phyloP scores from a whole-genome alignment of 805 yeast species.

The Candida yuanshanica region DNA sequence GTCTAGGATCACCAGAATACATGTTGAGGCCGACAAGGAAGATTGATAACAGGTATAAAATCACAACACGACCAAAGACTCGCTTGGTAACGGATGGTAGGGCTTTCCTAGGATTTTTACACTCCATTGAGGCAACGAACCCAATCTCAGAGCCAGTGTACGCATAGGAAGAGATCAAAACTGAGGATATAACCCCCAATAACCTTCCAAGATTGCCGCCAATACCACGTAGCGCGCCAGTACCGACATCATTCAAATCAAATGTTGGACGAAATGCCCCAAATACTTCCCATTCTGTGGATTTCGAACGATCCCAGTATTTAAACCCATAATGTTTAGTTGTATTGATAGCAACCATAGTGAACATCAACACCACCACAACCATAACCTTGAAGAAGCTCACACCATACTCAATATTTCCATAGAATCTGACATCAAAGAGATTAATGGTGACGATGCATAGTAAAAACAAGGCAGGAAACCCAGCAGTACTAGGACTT shows the following conservation, averaged over 20 bases:
- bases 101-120: slow-evolving; percentile 72
- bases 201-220: slow-evolving; percentile 58
- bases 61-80: slow-evolving; percentile 64
- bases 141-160: slow-evolving; percentile 82
- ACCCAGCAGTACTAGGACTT: slow-evolving; percentile 50
- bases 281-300: slow-evolving; percentile 44
- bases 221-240: slow-evolving; percentile 48
- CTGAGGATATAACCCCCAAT: slow-evolving; percentile 53
- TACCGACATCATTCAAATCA: slow-evolving; percentile 57
- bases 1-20: slow-evolving; percentile 73
- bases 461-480: slow-evolving; percentile 54
- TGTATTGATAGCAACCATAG: slow-evolving; percentile 59
- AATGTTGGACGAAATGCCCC: slow-evolving; percentile 74
- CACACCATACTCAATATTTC: slow-evolving; percentile 64
- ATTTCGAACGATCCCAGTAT: slow-evolving; percentile 57
- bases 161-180: slow-evolving; percentile 64
- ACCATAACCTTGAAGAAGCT: slow-evolving; percentile 53
- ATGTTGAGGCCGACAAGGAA: slow-evolving; percentile 67
- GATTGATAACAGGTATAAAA: slow-evolving; percentile 60
- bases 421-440: slow-evolving; percentile 65
- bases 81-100: slow-evolving; percentile 72
- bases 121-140: slow-evolving; percentile 80
- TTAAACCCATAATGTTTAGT: slow-evolving; percentile 51
- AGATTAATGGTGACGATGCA: slow-evolving; percentile 46
- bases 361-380: slow-evolving; percentile 48